phyloP scores from a whole-genome alignment of 2,329 filamentous ascomycete species.

The Elsinoe arachidis region DNA sequence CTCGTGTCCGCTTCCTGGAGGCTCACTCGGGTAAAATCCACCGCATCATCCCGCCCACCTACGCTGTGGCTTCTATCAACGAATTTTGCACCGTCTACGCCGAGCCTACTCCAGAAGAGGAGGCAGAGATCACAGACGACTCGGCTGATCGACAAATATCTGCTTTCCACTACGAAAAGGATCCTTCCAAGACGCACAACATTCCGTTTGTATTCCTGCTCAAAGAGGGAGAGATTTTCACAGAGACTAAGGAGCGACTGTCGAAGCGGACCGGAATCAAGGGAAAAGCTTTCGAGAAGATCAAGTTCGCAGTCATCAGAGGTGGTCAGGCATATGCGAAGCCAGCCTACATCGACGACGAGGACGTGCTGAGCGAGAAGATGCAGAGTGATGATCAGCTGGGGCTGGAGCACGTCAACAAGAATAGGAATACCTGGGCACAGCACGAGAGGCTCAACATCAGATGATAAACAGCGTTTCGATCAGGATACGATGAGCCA shows the following conservation, averaged over 20 bases:
- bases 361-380: slow-evolving; percentile 39
- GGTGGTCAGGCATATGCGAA: slow-evolving; percentile 58
- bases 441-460: slow-evolving; percentile 58
- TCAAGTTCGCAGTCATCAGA: slow-evolving; percentile 82
- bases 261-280: slow-evolving; percentile 90
- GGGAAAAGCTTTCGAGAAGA: slow-evolving; percentile 97
- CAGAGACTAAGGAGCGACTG: slow-evolving; percentile 87
- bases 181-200: slow-evolving; percentile 73
- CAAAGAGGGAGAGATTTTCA: slow-evolving; percentile 77
- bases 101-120: slow-evolving; percentile 68
- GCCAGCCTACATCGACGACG: slow-evolving; percentile 73
- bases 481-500: background rate
- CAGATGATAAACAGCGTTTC: slow-evolving; percentile 31
- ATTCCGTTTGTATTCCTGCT: slow-evolving; percentile 86
- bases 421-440: slow-evolving; percentile 50
- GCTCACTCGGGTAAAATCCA: slow-evolving; percentile 74
- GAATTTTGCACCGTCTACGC: slow-evolving; percentile 79
- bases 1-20: slow-evolving; percentile 73
- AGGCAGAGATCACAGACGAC: slow-evolving; percentile 43
- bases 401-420: slow-evolving; percentile 55
- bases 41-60: slow-evolving; percentile 62
- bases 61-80: slow-evolving; percentile 70
- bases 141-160: slow-evolving; percentile 62
- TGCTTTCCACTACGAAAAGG: slow-evolving; percentile 88
- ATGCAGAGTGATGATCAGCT: slow-evolving; percentile 35